A percentile compares a stretch with the other conserved stretches of the same genome.
Evolutionary conservation across 192 early-diverging fungal species (phyloP).

Genomic region (Anaeromyces robustus): DNA sequence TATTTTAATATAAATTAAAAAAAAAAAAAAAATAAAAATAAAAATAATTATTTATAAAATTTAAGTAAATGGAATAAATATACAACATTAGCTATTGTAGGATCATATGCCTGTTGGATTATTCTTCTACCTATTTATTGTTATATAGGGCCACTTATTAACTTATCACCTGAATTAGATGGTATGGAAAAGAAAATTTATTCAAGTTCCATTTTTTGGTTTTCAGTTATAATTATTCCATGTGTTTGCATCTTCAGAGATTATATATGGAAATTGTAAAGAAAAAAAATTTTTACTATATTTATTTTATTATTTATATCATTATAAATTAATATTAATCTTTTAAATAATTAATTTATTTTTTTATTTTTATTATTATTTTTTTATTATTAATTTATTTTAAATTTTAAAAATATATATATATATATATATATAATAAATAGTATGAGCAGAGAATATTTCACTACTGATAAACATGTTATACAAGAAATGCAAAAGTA

Average conservation of each 20-base stretch:
- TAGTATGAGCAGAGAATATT: conserved; percentile 65
- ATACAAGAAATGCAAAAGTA: conserved; percentile 98
- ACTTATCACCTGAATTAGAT: conserved; percentile 51
- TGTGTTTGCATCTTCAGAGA: conserved; percentile 71
- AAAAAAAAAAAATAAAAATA: no score
- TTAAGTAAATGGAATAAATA: conserved; percentile 76
- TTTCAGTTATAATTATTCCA: conserved; percentile 68
- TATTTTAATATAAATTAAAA: no score
- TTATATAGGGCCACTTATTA: conserved; percentile 50
- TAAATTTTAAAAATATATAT: no score
- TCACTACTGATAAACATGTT: conserved; percentile 75
- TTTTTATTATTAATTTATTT: no score
- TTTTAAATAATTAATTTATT: no score
- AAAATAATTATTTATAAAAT: not conserved
- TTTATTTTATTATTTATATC: no score
- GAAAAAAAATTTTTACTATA: not conserved
- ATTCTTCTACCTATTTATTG: conserved; percentile 71
- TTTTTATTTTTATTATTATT: no score
- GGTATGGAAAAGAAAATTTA: conserved; percentile 22
- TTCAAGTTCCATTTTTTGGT: conserved; percentile 53
- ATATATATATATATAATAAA: no score
- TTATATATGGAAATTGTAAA: conserved; percentile 90
- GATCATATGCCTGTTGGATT: conserved; percentile 81
- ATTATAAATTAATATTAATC: no score
- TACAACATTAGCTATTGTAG: conserved; percentile 77